Conservation (phyloP, 495 filamentous ascomycete species). For the Penicillium dipodomyicola region DNA sequence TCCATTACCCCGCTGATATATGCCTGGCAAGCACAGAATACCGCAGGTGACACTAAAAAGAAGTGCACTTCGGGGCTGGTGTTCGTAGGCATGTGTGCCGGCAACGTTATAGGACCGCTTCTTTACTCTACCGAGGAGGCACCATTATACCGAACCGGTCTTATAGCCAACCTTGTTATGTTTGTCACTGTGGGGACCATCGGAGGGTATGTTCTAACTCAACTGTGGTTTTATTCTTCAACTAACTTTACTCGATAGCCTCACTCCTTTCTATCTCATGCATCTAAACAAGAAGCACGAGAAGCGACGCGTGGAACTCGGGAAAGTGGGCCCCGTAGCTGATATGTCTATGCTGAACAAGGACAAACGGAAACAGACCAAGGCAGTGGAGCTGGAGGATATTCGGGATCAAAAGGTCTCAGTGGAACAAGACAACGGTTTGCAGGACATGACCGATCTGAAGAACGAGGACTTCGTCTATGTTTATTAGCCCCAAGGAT, state of each 20-base stretch:
- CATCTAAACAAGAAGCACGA: slow-evolving; percentile 48
- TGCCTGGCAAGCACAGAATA: slow-evolving; percentile 33
- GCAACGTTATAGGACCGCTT: slow-evolving; percentile 29
- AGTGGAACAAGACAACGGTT: slow-evolving; percentile 20
- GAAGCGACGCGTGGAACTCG: slow-evolving; percentile 39
- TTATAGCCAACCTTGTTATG: slow-evolving; percentile 29
- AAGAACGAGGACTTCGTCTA: slow-evolving; percentile 33
- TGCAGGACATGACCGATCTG: slow-evolving; percentile 28
- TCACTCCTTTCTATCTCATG: slow-evolving; percentile 43
- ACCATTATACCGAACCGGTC: slow-evolving; percentile 24
- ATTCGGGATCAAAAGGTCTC: slow-evolving; percentile 1
- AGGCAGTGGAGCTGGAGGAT: slow-evolving; percentile 25
- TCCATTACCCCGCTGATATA: slow-evolving; percentile 30
- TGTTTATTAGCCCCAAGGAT: slow-evolving; percentile 19
- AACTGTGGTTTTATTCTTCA: too few relatives aligned
- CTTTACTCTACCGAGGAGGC: slow-evolving; percentile 26
- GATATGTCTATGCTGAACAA: slow-evolving; percentile 26
- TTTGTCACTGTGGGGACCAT: slow-evolving; percentile 24
- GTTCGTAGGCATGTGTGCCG: slow-evolving; percentile 26
- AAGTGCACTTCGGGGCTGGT: slow-evolving; percentile 28
- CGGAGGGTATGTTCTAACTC: slow-evolving; percentile 17
- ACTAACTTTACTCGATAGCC: background rate
- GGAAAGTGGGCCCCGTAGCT: slow-evolving; percentile 21
- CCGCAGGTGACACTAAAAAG: slow-evolving; percentile 31
- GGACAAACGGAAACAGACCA: slow-evolving; percentile 12